Base-by-base conservation (phyloP, 805 yeast genomes). In the Yamadazyma olivae region DNA sequence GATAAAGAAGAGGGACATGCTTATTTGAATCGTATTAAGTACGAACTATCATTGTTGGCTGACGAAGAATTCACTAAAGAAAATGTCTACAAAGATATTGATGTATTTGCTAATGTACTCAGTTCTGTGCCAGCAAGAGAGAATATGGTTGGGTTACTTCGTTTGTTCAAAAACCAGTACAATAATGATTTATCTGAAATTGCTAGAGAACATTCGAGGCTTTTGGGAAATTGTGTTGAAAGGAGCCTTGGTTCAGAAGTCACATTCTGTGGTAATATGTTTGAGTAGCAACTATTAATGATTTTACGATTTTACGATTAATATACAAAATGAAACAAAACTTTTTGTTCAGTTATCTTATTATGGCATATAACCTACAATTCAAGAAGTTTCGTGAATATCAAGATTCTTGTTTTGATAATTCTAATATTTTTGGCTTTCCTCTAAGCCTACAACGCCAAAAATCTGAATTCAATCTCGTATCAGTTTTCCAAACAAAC, bases 191-290 rank as follows among this genome's bases (percentile, higher is more conserved):
- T 12, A 13, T 41, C 45, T 5, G 44, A 42, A 23, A 44, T 44
- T 7, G 41, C 41, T 7, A 27, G 48, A 21, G 48, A 44, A 23
- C 45, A 44, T 35, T 35, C 44, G 1, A 28, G 43, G n/a, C 19
- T 44, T 5, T 27, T 44, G 21, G 36, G 37, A 13, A 40, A 44
- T 27, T 44, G 48, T 25, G 38, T 39, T 12, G 32, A 39, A 14
- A 29, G 48, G 27, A 41, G 45, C 21, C 25, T 44, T 14, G 48
- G 48, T 1, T 26, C 35, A 13, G 14, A 18, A 4, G 28, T 7
- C 12, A 20, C 33, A 4, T 27, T 40, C 14, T 44, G 48, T 30
- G 27, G 21, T 19, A 20, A 36, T 22, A 40, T 44, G 48, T 44
- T 43, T 28, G 47, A 43, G 28, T 13, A 25, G 28, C n/a, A n/a